Base-by-base conservation (phyloP, 164 flowering plant genomes). In the Warburgia ugandensis region DNA sequence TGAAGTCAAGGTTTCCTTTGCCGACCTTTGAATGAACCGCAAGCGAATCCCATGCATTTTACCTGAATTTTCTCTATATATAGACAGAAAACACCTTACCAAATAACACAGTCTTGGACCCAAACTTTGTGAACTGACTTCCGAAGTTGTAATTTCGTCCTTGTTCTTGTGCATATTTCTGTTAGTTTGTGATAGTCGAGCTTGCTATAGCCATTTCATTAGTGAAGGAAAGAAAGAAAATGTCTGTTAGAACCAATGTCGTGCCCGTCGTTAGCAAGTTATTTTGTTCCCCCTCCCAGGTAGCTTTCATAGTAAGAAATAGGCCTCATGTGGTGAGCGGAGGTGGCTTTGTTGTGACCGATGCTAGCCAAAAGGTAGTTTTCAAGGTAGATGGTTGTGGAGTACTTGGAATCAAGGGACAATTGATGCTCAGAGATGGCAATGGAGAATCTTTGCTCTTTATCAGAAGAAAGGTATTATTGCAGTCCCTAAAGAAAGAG, bases 301-400 rank as follows among this genome's bases (percentile, higher is more conserved):
- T 36, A 19, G 69, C 67, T 52, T 69, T 91, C 8, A 60, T 56
- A 11, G 88, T 91, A 1, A 66, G 98, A 56, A 73, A 63, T 61
- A 72, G 98, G 70, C 98, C 98, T 0, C 80, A 64, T 45, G 90
- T 70, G 0, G 76, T 75, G 5, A 73, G 59, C 33, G 98, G 98
- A 33, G 98, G 98, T 10, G 98, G 98, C 1, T 80, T 91, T 40
- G 90, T 83, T 59, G 95, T 87, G 11, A 72, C 81, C 1, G 71
- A 85, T 61, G 55, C 64, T 48, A 60, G 59, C 52, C 95, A 83
- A 40, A 68, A 50, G 55, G 66, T 72, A 46, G 66, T 74, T 46
- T 92, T 92, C 69, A 72, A 60, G 48, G 84, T 75, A 6, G 96
- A 92, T 52, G 98, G 91, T 2, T 87, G 96, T 64, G 94, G 86